Percentiles rank a stretch among this genome's conserved stretches.
Conservation (phyloP, 148 eudicot genomes). For the Rhododendron molle region DNA sequence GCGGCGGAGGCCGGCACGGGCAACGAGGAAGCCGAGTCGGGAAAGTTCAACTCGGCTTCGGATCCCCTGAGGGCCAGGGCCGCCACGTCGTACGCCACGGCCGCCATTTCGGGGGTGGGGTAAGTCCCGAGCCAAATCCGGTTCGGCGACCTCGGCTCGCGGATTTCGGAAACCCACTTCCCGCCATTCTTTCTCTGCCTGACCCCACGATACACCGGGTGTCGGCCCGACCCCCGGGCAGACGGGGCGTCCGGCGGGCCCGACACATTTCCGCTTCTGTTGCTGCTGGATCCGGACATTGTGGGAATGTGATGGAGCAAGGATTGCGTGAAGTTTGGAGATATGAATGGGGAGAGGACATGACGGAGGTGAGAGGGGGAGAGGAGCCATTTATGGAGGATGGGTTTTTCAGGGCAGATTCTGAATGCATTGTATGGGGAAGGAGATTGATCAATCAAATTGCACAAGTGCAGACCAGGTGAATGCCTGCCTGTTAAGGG, state of each 20-base stretch:
- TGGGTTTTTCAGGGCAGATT: neutral
- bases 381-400: constrained; percentile 21
- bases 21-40: constrained; percentile 30
- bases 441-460: neutral
- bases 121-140: constrained; percentile 77
- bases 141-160: constrained; percentile 63
- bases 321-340: neutral
- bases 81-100: constrained; percentile 75
- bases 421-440: neutral
- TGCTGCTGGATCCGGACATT: neutral
- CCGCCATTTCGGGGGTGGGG: constrained; percentile 74
- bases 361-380: neutral
- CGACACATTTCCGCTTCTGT: neutral
- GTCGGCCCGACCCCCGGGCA: constrained; percentile 16
- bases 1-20: constrained; percentile 29
- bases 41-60: constrained; percentile 57
- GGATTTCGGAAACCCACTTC: constrained; percentile 79
- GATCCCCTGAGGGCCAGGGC: constrained; percentile 59
- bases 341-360: neutral
- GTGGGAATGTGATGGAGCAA: neutral
- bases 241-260: neutral
- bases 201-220: constrained; percentile 47
- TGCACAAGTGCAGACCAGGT: constrained; percentile 29
- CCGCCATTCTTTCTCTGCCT: constrained; percentile 55
- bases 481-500: constrained; percentile 15